phyloP scores from a whole-genome alignment of 2,329 filamentous ascomycete genomes.

The Monilinia fructicola region DNA sequence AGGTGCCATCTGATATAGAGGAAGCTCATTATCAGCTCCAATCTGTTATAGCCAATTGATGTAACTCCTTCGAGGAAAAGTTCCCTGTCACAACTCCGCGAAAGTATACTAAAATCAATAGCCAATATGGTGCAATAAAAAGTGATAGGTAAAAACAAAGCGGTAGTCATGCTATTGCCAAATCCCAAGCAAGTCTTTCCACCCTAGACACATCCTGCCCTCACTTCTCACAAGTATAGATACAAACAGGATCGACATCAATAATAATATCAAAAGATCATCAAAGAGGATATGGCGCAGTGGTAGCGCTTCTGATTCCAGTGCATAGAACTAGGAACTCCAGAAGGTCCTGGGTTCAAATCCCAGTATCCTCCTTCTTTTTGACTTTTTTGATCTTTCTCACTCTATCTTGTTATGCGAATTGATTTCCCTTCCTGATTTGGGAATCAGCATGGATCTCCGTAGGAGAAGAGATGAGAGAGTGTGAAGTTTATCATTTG shows the following conservation, averaged over 20 bases:
- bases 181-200: background rate
- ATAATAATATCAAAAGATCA: background rate
- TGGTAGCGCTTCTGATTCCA: conserved; percentile 6
- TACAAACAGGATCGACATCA: background rate
- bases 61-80: too few relatives aligned
- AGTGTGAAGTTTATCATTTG: too few relatives aligned
- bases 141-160: background rate
- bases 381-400: background rate
- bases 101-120: background rate
- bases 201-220: background rate
- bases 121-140: background rate
- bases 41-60: too few relatives aligned
- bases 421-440: too few relatives aligned
- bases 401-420: too few relatives aligned
- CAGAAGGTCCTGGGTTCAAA: conserved; percentile 28
- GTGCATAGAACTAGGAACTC: conserved; percentile 28
- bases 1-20: background rate
- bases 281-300: conserved; percentile 14
- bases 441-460: background rate
- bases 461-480: background rate
- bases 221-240: background rate
- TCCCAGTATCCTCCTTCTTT: conserved; percentile 20
- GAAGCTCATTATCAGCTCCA: background rate
- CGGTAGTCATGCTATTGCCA: background rate
- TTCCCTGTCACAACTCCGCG: too few relatives aligned